Evolutionary conservation across 2,329 filamentous ascomycete genomes (phyloP).

Genomic region (Sarocladiaceae sp.): DNA sequence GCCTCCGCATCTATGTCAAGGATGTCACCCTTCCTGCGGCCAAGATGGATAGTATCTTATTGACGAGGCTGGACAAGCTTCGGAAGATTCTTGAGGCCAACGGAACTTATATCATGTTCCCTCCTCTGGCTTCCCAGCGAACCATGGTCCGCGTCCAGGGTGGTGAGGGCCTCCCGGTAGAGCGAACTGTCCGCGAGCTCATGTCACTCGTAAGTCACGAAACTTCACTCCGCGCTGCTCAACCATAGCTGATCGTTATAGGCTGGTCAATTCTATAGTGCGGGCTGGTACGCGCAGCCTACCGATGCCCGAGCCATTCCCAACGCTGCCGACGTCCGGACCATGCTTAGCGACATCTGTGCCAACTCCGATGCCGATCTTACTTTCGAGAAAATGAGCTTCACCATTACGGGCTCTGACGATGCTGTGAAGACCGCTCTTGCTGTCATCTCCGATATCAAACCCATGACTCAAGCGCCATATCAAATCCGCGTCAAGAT

Average conservation of each 20-base stretch:
- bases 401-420: slow-evolving; percentile 91
- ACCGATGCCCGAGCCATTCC: slow-evolving; percentile 58
- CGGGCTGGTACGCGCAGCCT: slow-evolving; percentile 89
- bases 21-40: slow-evolving; percentile 82
- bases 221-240: slow-evolving; percentile 4
- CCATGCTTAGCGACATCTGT: slow-evolving; percentile 93
- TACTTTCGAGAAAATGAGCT: slow-evolving; percentile 88
- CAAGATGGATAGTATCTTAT: slow-evolving; percentile 91
- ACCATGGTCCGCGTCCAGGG: slow-evolving; percentile 86
- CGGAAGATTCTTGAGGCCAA: slow-evolving; percentile 97
- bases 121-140: slow-evolving; percentile 77
- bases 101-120: slow-evolving; percentile 90
- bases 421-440: slow-evolving; percentile 95
- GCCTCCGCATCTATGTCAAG: slow-evolving; percentile 81
- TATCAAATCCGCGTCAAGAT: slow-evolving; percentile 98
- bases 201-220: slow-evolving; percentile 72
- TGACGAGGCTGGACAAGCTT: slow-evolving; percentile 89
- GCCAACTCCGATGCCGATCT: slow-evolving; percentile 94
- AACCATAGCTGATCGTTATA: slow-evolving; percentile 30
- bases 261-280: slow-evolving; percentile 96
- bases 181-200: slow-evolving; percentile 89
- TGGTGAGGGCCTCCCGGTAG: slow-evolving; percentile 86
- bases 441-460: slow-evolving; percentile 85
- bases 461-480: slow-evolving; percentile 77
- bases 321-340: slow-evolving; percentile 66